Evolutionary conservation across 1,284 basidiomycete genomes (phyloP).

Genomic region (Ceratobasidium sp.): DNA sequence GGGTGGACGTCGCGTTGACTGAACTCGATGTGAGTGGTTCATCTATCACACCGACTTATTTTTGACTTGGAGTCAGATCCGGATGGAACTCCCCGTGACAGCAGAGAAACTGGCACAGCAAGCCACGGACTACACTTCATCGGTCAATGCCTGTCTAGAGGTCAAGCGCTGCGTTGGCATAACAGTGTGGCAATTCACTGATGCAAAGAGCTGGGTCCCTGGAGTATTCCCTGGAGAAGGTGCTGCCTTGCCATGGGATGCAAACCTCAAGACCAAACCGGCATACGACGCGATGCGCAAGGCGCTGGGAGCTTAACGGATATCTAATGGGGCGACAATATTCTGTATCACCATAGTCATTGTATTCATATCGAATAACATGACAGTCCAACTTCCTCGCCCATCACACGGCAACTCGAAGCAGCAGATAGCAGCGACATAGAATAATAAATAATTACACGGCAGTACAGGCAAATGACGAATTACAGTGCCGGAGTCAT

Average conservation of each 20-base stretch:
- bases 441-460: conserved; percentile 38
- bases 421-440: conserved; percentile 16
- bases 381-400: conserved; percentile 10
- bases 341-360: background rate
- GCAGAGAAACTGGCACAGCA: conserved; percentile 43
- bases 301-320: conserved; percentile 34
- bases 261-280: conserved; percentile 42
- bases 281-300: conserved; percentile 43
- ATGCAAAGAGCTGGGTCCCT: conserved; percentile 44
- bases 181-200: conserved; percentile 42
- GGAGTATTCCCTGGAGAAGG: conserved; percentile 43
- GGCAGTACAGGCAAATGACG: conserved; percentile 35
- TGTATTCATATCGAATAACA: conserved; percentile 7
- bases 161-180: conserved; percentile 42
- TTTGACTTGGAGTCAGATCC: conserved; percentile 40
- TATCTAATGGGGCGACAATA: background rate
- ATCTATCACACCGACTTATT: background rate
- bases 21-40: conserved; percentile 31
- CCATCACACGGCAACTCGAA: background rate
- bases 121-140: conserved; percentile 43
- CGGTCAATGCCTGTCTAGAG: conserved; percentile 43
- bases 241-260: conserved; percentile 41
- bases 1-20: conserved; percentile 42
- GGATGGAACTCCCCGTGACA: conserved; percentile 43
- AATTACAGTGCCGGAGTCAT: conserved; percentile 33